Conservation (phyloP, 306 rosid species). For the Notholithocarpus densiflorus region DNA sequence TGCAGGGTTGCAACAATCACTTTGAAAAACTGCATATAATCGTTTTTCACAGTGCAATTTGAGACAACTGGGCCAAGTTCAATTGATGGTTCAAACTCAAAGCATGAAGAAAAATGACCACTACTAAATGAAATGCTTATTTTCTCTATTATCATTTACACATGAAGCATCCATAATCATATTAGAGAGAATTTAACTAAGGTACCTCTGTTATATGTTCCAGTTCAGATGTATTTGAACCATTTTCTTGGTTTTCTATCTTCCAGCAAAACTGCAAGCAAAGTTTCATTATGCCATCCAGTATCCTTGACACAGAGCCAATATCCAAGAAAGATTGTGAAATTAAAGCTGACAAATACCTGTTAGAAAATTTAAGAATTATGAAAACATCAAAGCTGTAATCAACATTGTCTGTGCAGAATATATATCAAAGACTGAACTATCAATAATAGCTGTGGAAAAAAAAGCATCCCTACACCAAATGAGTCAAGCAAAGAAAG, state of each 20-base stretch:
- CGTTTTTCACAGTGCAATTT: not conserved
- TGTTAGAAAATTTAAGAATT: slow-evolving; percentile 26
- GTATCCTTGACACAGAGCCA: slow-evolving; percentile 95
- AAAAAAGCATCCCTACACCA: slow-evolving; percentile 16
- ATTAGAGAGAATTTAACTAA: not conserved
- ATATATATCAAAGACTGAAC: not conserved
- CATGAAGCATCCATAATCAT: not conserved
- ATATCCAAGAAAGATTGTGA: slow-evolving; percentile 95
- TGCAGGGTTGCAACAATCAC: not conserved
- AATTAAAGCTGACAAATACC: slow-evolving; percentile 87
- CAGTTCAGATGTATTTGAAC: slow-evolving; percentile 72
- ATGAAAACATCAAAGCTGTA: slow-evolving; percentile 6
- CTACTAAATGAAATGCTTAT: not conserved
- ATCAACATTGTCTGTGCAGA: slow-evolving; percentile 9
- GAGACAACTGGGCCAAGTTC: slow-evolving; percentile 1
- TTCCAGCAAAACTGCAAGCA: slow-evolving; percentile 94
- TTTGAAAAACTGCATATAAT: not conserved
- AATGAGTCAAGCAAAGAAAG: slow-evolving; percentile 5
- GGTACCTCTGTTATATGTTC: slow-evolving; percentile 90
- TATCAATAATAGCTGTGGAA: slow-evolving; percentile 1
- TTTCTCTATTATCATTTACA: slow-evolving; percentile 2
- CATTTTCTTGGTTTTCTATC: slow-evolving; percentile 78
- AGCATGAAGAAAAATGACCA: slow-evolving; percentile 6
- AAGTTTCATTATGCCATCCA: slow-evolving; percentile 93
- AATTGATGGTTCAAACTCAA: slow-evolving; percentile 3